phyloP scores from a whole-genome alignment of 306 rosid species.

The Cyamopsis tetragonoloba region DNA sequence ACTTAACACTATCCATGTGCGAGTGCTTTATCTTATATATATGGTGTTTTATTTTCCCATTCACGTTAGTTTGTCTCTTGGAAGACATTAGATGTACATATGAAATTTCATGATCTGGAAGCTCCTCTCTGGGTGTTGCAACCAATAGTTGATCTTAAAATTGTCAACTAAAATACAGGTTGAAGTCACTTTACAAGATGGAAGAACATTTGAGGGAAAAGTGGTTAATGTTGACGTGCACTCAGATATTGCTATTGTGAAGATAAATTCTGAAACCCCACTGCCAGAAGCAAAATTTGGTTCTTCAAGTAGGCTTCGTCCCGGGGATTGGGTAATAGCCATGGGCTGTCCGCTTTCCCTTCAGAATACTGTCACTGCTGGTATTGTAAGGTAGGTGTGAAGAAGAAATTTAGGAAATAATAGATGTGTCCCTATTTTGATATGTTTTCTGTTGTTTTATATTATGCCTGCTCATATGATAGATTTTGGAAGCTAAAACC shows the following conservation, averaged over 20 bases:
- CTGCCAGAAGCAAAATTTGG: constrained; percentile 83
- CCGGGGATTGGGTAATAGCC: constrained; percentile 93
- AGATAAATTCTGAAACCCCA: constrained; percentile 73
- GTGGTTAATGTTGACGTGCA: constrained; percentile 76
- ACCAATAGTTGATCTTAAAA: constrained; percentile 2
- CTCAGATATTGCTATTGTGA: constrained; percentile 84
- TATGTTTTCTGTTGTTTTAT: neutral
- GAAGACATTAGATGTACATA: neutral
- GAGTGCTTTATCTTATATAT: neutral
- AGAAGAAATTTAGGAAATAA: neutral
- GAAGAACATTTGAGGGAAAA: constrained; percentile 76
- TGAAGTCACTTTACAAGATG: constrained; percentile 87
- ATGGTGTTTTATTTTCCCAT: neutral
- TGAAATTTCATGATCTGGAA: neutral
- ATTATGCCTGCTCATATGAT: neutral
- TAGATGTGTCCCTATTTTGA: neutral
- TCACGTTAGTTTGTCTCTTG: neutral
- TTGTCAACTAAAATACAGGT: constrained; percentile 44
- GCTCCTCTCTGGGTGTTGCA: neutral
- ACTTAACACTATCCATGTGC: neutral
- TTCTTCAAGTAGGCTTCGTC: constrained; percentile 71
- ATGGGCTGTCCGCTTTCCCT: constrained; percentile 88
- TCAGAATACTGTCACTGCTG: constrained; percentile 91
- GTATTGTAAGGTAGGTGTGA: constrained; percentile 93
- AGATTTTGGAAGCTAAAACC: constrained; percentile 12